phyloP scores from a whole-genome alignment of 2,329 filamentous ascomycete species.

The Fusarium concolor region DNA sequence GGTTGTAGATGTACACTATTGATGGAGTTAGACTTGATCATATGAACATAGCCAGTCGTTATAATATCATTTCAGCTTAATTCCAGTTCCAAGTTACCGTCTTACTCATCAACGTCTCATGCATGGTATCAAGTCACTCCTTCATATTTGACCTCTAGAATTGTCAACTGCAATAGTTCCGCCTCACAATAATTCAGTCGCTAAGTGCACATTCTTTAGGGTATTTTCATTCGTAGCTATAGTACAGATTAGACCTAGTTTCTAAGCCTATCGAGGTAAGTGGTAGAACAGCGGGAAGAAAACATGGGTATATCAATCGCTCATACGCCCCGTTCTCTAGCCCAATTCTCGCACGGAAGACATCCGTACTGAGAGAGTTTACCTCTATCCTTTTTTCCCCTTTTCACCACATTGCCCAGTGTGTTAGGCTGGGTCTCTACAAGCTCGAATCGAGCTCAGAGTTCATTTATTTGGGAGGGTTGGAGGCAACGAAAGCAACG shows the following conservation, averaged over 20 bases:
- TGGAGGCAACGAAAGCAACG: slow-evolving; percentile 68
- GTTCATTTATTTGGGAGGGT: slow-evolving; percentile 68
- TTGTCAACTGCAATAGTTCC: not conserved
- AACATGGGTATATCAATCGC: slow-evolving; percentile 42
- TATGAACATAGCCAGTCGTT: slow-evolving; percentile 24
- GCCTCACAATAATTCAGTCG: not conserved
- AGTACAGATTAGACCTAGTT: slow-evolving; percentile 52
- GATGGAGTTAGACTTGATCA: slow-evolving; percentile 37
- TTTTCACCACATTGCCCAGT: slow-evolving; percentile 31
- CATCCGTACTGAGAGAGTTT: slow-evolving; percentile 27
- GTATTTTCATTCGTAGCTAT: slow-evolving; percentile 48
- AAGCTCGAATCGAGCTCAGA: slow-evolving; percentile 13
- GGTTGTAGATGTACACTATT: slow-evolving; percentile 31
- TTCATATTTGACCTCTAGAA: too few species aligned
- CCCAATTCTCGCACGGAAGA: slow-evolving; percentile 31
- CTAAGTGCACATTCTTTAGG: slow-evolving; percentile 10
- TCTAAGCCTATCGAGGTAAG: slow-evolving; percentile 49
- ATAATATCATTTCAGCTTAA: not conserved
- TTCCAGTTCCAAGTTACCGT: not conserved
- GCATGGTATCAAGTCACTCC: not conserved
- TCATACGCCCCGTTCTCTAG: slow-evolving; percentile 32
- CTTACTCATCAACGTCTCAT: not conserved
- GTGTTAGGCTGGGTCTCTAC: slow-evolving; percentile 2
- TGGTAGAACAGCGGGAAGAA: slow-evolving; percentile 45
- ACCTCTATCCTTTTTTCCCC: slow-evolving; percentile 23